Evolutionary conservation across 78 protist genomes (phyloP).

Genomic region (Guillardia theta): DNA sequence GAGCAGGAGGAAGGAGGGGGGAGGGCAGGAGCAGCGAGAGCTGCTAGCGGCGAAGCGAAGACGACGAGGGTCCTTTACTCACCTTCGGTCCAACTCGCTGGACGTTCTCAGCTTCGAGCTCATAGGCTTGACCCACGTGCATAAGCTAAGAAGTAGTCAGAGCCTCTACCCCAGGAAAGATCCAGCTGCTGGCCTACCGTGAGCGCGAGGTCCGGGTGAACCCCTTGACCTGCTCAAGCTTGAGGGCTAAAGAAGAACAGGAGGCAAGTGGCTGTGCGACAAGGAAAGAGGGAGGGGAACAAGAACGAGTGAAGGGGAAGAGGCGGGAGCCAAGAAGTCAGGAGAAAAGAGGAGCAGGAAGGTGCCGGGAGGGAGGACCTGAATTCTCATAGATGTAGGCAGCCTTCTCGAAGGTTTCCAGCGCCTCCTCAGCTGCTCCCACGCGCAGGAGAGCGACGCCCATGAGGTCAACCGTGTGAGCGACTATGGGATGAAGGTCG

Average conservation of each 20-base stretch:
- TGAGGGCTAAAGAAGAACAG: background rate
- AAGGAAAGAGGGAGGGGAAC: background rate
- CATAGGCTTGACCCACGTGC: background rate
- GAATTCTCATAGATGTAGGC: background rate
- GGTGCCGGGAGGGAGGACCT: background rate
- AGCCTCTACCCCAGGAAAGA: too few relatives aligned
- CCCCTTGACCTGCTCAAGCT: too few relatives aligned
- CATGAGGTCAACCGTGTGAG: constrained; percentile 8
- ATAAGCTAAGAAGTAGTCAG: background rate
- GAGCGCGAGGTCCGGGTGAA: too few relatives aligned
- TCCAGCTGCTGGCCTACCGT: too few relatives aligned
- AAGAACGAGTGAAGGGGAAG: background rate
- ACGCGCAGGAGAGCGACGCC: constrained; percentile 16
- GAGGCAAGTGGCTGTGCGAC: background rate
- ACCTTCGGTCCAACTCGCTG: background rate
- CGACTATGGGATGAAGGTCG: constrained; percentile 4
- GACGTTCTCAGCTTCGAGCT: constrained; percentile 4
- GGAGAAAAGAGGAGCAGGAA: background rate
- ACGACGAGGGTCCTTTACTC: too few relatives aligned
- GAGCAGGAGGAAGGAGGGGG: too few relatives aligned
- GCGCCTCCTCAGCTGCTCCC: constrained; percentile 20
- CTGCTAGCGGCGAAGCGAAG: too few relatives aligned
- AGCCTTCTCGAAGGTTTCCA: constrained; percentile 26
- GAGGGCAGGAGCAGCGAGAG: too few relatives aligned
- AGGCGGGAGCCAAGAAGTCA: background rate